These are phyloP conservation scores for Ophiosphaerella korrae DNA, from an alignment of 2,329 filamentous ascomycete species.

Conservation along the genomic window DNA sequence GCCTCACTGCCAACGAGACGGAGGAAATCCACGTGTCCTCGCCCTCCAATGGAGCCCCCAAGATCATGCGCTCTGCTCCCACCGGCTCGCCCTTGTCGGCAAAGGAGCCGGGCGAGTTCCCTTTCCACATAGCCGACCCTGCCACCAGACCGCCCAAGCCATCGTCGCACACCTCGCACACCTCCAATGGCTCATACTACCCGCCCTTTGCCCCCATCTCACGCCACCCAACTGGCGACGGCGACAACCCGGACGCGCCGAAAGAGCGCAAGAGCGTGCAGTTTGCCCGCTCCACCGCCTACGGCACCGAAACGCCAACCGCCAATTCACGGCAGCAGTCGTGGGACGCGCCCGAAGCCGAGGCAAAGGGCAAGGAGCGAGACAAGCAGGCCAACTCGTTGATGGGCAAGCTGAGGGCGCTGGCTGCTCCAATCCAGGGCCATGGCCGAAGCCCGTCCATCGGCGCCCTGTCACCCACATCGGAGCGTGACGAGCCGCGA, in stretches of 20 bases:
- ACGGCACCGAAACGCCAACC: slow-evolving; percentile 49
- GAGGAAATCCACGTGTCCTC: slow-evolving; percentile 17
- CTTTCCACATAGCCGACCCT: slow-evolving; percentile 37
- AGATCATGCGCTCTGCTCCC: slow-evolving; percentile 36
- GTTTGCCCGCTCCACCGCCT: slow-evolving; percentile 62
- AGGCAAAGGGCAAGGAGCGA: slow-evolving; percentile 60
- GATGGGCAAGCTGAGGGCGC: slow-evolving; percentile 78
- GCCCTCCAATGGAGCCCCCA: slow-evolving; percentile 30
- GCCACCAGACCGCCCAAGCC: slow-evolving; percentile 21
- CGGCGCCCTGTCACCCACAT: slow-evolving; percentile 52
- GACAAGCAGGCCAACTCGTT: slow-evolving; percentile 64
- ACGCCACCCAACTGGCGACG: slow-evolving; percentile 38
- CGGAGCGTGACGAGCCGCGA: slow-evolving; percentile 54
- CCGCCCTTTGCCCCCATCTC: slow-evolving; percentile 41
- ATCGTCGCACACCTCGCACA: slow-evolving; percentile 29
- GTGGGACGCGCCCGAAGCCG: slow-evolving; percentile 65
- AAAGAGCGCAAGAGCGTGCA: slow-evolving; percentile 71
- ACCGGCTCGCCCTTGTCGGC: slow-evolving; percentile 34
- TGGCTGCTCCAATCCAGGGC: slow-evolving; percentile 63
- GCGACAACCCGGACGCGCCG: slow-evolving; percentile 36
- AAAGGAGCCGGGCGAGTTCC: slow-evolving; percentile 43
- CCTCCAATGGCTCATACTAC: slow-evolving; percentile 28
- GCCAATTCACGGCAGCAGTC: slow-evolving; percentile 67
- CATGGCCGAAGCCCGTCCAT: slow-evolving; percentile 53
- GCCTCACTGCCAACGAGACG: slow-evolving; percentile 22